These are phyloP conservation scores for Metschnikowia reukaufii DNA, from an alignment of 805 yeast genomes.

Conservation along the genomic window DNA sequence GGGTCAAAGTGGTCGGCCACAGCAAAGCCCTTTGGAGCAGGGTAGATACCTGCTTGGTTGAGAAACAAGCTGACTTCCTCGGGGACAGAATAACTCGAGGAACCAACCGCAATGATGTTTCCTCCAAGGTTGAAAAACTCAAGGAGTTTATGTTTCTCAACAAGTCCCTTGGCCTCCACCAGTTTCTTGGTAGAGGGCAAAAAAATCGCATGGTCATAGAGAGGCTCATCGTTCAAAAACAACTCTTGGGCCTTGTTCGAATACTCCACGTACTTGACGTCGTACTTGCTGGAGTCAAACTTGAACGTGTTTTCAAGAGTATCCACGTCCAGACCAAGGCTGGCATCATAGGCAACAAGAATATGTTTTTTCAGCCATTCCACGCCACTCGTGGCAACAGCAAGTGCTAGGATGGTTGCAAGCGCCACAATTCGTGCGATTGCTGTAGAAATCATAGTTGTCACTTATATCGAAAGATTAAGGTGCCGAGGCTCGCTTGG, in stretches of 20 bases:
- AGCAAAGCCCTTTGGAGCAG: constrained; percentile 72
- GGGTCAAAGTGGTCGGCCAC: constrained; percentile 64
- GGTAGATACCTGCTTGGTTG: constrained; percentile 77
- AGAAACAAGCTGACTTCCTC: constrained; percentile 59
- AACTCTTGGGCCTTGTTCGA: constrained; percentile 24
- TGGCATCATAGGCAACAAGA: constrained; percentile 38
- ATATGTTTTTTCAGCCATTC: constrained; percentile 18
- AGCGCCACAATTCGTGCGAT: constrained; percentile 17
- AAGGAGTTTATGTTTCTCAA: constrained; percentile 46
- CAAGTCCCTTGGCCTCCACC: constrained; percentile 32
- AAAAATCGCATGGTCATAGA: constrained; percentile 32
- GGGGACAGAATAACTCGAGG: constrained; percentile 41
- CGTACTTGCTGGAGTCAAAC: constrained; percentile 13
- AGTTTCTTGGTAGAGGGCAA: constrained; percentile 38
- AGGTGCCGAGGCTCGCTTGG: not conserved
- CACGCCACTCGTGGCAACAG: constrained; percentile 5
- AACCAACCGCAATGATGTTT: constrained; percentile 62
- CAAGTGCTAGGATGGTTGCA: constrained; percentile 12
- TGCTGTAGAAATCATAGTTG: constrained; percentile 15
- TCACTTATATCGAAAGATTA: not conserved
- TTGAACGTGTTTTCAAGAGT: constrained; percentile 13
- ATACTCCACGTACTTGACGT: constrained; percentile 23
- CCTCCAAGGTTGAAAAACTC: constrained; percentile 70
- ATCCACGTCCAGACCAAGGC: constrained; percentile 12
- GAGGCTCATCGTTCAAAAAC: constrained; percentile 25